Conservation (phyloP, 2,329 filamentous ascomycete species). For the Penicillium sp. region DNA sequence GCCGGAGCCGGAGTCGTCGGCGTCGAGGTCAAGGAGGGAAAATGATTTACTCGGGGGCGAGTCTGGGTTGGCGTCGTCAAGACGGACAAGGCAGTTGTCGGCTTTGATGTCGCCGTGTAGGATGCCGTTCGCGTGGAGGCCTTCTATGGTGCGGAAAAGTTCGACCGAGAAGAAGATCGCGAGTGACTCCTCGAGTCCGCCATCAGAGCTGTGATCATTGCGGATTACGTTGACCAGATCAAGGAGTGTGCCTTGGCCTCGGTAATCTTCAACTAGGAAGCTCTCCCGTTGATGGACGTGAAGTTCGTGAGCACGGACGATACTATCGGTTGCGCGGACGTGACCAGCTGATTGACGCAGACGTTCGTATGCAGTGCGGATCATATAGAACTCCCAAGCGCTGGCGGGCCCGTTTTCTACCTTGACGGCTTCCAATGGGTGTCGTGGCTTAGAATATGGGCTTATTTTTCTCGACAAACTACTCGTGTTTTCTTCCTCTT, state of each 20-base stretch:
- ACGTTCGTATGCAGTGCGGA: slow-evolving; percentile 77
- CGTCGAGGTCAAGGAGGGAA: slow-evolving; percentile 36
- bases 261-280: slow-evolving; percentile 85
- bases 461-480: slow-evolving; percentile 44
- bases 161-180: slow-evolving; percentile 97
- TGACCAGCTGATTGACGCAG: slow-evolving; percentile 65
- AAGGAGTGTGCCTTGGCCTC: slow-evolving; percentile 89
- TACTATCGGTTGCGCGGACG: slow-evolving; percentile 70
- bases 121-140: slow-evolving; percentile 76
- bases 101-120: slow-evolving; percentile 94
- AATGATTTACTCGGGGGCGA: slow-evolving; percentile 24
- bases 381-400: slow-evolving; percentile 96
- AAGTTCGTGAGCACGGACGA: slow-evolving; percentile 85
- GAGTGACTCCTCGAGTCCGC: slow-evolving; percentile 84
- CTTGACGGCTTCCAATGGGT: slow-evolving; percentile 83
- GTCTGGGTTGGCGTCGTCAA: slow-evolving; percentile 58
- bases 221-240: slow-evolving; percentile 89
- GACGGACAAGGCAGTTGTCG: slow-evolving; percentile 90
- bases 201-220: slow-evolving; percentile 61
- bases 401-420: slow-evolving; percentile 83
- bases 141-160: slow-evolving; percentile 85
- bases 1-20: slow-evolving; percentile 23
- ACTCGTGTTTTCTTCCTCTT: slow-evolving; percentile 48
- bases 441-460: slow-evolving; percentile 41
- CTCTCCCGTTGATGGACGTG: slow-evolving; percentile 90